These are phyloP conservation scores for Oehlia diaphana DNA, from an alignment of 192 early-diverging fungal species.

Conservation along the genomic window DNA sequence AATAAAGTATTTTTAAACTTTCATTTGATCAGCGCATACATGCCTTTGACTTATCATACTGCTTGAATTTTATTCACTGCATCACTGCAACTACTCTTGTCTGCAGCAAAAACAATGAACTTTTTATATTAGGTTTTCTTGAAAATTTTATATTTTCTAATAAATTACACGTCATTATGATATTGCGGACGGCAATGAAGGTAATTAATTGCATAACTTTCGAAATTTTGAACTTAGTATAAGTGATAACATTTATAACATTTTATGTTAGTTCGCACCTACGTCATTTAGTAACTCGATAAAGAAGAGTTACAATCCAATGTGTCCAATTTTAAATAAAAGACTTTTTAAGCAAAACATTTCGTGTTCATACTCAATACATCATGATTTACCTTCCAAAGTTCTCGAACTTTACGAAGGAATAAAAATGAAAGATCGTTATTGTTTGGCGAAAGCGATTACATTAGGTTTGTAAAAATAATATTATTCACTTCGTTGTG, in stretches of 20 bases:
- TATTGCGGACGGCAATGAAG: neutral
- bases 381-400: neutral
- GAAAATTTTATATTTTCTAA: neutral
- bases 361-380: neutral
- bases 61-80: too few species aligned
- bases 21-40: too few species aligned
- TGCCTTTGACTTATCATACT: too few species aligned
- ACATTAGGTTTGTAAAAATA: constrained; percentile 53
- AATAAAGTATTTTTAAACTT: too few species aligned
- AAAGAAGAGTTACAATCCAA: neutral
- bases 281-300: neutral
- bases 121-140: too few species aligned
- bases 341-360: neutral
- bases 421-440: constrained; percentile 43
- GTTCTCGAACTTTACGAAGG: constrained; percentile 26
- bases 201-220: neutral
- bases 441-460: constrained; percentile 61
- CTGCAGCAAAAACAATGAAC: too few species aligned
- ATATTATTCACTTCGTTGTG: neutral
- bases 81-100: too few species aligned
- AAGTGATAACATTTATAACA: neutral
- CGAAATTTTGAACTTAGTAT: neutral
- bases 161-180: neutral
- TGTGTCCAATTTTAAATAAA: neutral
- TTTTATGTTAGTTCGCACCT: neutral